Evolutionary conservation across 1,139 yeast genomes (phyloP), one percentile per base, ranked within the genome.

Genomic region (Geotrichum carabidarum): DNA sequence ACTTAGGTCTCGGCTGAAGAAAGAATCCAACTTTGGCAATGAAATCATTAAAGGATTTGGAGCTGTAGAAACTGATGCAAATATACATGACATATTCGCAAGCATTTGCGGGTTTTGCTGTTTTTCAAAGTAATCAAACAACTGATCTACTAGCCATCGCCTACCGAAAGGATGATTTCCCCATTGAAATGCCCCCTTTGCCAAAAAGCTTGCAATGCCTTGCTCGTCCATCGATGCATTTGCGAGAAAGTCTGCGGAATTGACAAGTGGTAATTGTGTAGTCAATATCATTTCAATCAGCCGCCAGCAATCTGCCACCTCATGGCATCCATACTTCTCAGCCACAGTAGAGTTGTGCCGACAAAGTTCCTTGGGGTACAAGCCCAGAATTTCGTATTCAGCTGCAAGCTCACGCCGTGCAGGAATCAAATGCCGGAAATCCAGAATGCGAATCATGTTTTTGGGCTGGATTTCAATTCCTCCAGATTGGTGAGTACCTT

Each of bases 121-220:
- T 43, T 64, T 70, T 63, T 85, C 94, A 64, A 84, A 90, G 62
- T 84, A 83, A 1, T 71, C 67, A 65, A 91, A 67, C 48, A 90
- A 73, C 59, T 82, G 81, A 40, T 76, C 76, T 0, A 89, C 74
- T n/a, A 89, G 71, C 86, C 93, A 83, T 4, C 77, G 66, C n/a
- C 83, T 79, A 0, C 96, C 96, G 67, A 85, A 79, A 0, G 94
- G 93, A 67, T 88, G 95, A 4, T 79, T 71, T 0, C 91, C 93
- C 96, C 97, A 90, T 59, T 76, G 54, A 49, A 61, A 60, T 9
- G 37, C 51, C 5, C 55, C 54, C 9, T 56, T 58, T 17, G 48
- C 44, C 14, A 43, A 30, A 4, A 53, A 22, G 37, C 41, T 48
- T 6, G 32, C 40, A 12, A 40, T 43, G 1, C 57, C 37, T 5